Percentiles rank a stretch among this genome's conserved stretches.
These are phyloP conservation scores for Neofusicoccum ribis DNA, from an alignment of 2,329 filamentous ascomycete species.

Conservation along the genomic window DNA sequence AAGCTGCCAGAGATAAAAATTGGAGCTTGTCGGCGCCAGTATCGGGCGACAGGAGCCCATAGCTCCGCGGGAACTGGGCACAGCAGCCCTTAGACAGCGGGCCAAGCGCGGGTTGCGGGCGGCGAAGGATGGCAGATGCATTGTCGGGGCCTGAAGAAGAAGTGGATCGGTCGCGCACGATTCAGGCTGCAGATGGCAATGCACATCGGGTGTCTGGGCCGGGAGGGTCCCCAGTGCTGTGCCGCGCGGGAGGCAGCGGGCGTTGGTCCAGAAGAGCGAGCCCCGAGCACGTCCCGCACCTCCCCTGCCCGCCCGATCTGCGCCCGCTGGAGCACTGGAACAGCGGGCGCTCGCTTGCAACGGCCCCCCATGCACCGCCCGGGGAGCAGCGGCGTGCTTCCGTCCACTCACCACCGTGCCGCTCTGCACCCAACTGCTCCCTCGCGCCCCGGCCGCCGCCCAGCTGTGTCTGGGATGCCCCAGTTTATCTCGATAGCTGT, in stretches of 20 bases:
- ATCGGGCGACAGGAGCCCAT: constrained; percentile 7
- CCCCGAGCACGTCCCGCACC: no score
- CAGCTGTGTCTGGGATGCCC: not conserved
- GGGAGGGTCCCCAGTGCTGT: no score
- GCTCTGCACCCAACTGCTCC: no score
- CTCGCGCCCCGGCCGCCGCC: no score
- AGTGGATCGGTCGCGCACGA: constrained; percentile 9
- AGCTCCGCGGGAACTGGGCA: not conserved
- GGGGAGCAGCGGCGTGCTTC: constrained; percentile 7
- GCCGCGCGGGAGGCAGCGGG: no score
- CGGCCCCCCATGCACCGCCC: not conserved
- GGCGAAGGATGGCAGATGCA: not conserved
- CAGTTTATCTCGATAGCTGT: not conserved
- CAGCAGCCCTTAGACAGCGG: not conserved
- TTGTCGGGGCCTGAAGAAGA: constrained; percentile 5
- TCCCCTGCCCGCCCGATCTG: no score
- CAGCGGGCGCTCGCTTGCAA: not conserved
- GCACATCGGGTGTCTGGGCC: not conserved
- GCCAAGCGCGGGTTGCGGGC: not conserved
- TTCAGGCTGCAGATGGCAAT: not conserved
- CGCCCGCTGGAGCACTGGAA: no score
- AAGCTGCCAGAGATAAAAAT: not conserved
- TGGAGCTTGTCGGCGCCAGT: constrained; percentile 5
- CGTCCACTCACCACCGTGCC: not conserved
- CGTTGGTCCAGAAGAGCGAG: no score